Evolutionary conservation across 768 basidiomycete genomes (phyloP).

Genomic region (Paxillus rubicundulus): DNA sequence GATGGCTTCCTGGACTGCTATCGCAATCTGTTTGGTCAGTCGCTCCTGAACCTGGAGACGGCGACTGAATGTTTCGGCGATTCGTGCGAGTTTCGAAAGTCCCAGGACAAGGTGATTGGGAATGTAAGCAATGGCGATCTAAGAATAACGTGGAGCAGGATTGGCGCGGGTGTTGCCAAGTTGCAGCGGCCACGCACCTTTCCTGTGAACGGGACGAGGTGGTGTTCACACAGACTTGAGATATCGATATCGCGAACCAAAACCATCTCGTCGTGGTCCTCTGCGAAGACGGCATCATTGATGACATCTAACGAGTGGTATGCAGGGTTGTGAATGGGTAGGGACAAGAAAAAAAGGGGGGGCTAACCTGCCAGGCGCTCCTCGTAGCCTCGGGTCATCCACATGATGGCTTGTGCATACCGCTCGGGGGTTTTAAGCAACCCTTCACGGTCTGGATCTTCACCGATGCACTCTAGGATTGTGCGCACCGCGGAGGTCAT

Average conservation of each 20-base stretch:
- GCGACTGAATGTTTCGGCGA: conserved; percentile 95
- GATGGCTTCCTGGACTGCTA: conserved; percentile 98
- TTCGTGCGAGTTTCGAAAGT: conserved; percentile 92
- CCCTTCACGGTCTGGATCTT: conserved; percentile 70
- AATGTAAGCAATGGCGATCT: conserved; percentile 98
- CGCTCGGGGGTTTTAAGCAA: conserved; percentile 78
- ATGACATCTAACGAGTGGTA: conserved; percentile 72
- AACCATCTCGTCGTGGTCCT: conserved; percentile 99
- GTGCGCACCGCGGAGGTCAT: conserved; percentile 85
- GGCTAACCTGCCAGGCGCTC: conserved; percentile 80
- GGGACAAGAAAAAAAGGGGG: conserved; percentile 10
- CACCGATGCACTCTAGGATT: conserved; percentile 95
- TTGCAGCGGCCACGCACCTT: conserved; percentile 56
- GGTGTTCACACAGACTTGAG: conserved; percentile 97
- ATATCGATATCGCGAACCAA: conserved; percentile 97
- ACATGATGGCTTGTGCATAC: conserved; percentile 95
- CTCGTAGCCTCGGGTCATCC: conserved; percentile 99
- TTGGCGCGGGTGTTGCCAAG: conserved; percentile 15
- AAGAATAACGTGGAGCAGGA: conserved; percentile 18
- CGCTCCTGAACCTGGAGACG: conserved; percentile 97
- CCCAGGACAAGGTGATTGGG: conserved; percentile 94
- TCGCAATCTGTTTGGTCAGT: conserved; percentile 94
- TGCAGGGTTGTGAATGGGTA: conserved; percentile 10
- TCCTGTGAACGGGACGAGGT: conserved; percentile 96
- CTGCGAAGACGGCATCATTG: conserved; percentile 96